Evolutionary conservation across 257 asterid species (phyloP), one percentile per base, ranked within the genome.

Genomic region (Scutellaria minor): DNA sequence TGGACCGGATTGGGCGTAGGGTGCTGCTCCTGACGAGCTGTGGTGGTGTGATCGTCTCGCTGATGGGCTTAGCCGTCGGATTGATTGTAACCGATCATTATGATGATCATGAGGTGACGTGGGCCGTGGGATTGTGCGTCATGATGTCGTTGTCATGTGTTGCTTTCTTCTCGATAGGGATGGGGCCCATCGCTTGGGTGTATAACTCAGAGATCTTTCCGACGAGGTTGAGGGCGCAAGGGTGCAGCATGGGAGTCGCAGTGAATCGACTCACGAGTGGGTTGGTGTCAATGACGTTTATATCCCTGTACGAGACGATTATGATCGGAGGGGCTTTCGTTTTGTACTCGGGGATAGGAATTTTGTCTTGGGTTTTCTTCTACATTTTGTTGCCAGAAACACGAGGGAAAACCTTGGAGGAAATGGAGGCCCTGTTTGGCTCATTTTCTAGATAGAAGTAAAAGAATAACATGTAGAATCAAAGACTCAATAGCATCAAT

Each of bases 341-440:
- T 48, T 40, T 85, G 68, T 82, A 58, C 71, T 7, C 75, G 0
- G 87, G 75, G 7, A 63, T 85, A 42, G 75, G 74, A 0, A 1
- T 27, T 1, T 0, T 68, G 12, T 83, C 73, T 42, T 85, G 83
- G 82, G 15, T 82, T 54, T 82, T 84, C 85, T 84, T 79, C 77
- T 84, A 71, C 50, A 71, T 83, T 0, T 50, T 79, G 81, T 52
- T 81, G 44, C 86, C 86, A 3, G 89, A 84, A 58, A 81, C 85
- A 4, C 56, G 40, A 47, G 89, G 87, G 3, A 56, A 82, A 41
- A 70, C 66, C 40, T 76, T 80, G 61, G 85, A 82, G 80, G 89
- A 85, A 12, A 80, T 80, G 78, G 86, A 83, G 72, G 72, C 4
- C 24, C 53, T 81, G 72, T 85, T 85, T 65, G 90, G 88, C 5